Evolutionary conservation across 202 grass and related monocot species (phyloP).

Genomic region (Musa balbisiana): DNA sequence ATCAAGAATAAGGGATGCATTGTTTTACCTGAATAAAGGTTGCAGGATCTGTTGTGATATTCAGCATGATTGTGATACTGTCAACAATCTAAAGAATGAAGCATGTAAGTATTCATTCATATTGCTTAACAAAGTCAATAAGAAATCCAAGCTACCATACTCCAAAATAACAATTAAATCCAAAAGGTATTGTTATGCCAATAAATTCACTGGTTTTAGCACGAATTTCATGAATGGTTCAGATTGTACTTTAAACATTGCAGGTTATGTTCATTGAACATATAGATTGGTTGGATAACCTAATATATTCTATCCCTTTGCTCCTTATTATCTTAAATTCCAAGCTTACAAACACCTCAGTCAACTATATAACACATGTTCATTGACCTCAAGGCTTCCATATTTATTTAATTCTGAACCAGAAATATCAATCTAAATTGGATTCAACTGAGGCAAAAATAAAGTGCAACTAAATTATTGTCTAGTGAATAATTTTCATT

Average conservation of each 20-base stretch:
- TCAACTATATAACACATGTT: too few species aligned
- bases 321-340: neutral
- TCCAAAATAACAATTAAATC: neutral
- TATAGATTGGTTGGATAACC: neutral
- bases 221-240: neutral
- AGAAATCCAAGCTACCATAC: neutral
- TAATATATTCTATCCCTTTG: neutral
- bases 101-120: neutral
- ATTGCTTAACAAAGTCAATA: neutral
- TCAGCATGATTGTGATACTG: slow-evolving; percentile 34
- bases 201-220: neutral
- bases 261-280: neutral
- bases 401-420: too few species aligned
- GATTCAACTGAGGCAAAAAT: too few species aligned
- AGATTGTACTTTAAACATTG: neutral
- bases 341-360: too few species aligned
- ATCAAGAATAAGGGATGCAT: neutral
- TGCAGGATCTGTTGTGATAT: slow-evolving; percentile 40
- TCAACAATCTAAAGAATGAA: slow-evolving; percentile 30
- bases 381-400: too few species aligned
- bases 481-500: too few species aligned
- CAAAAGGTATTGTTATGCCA: neutral
- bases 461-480: too few species aligned
- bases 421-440: too few species aligned
- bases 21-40: slow-evolving; percentile 54